Percentiles rank a stretch among this genome's conserved stretches.
phyloP scores from a whole-genome alignment of 1,284 basidiomycete genomes.

The Sanghuangporus sanghuang region DNA sequence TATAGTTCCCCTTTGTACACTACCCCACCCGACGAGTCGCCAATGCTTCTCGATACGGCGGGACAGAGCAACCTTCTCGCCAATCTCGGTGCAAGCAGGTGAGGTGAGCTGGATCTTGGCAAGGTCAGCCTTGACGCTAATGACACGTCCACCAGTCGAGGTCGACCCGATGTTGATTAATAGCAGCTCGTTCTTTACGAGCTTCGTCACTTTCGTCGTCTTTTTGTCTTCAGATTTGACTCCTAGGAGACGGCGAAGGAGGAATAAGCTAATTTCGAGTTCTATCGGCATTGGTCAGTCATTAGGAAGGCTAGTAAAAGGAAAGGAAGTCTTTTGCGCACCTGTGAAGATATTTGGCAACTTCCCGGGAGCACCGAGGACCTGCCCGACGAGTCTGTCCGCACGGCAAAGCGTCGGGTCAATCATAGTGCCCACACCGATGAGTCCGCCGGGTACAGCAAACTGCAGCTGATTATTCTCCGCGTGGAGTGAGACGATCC shows the following conservation, averaged over 20 bases:
- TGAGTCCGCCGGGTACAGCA: slow-evolving; percentile 95
- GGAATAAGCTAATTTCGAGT: slow-evolving; percentile 88
- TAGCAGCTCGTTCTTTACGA: slow-evolving; percentile 90
- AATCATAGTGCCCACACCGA: slow-evolving; percentile 96
- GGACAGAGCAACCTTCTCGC: slow-evolving; percentile 92
- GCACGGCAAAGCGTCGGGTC: slow-evolving; percentile 97
- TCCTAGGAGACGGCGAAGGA: slow-evolving; percentile 91
- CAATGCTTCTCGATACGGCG: slow-evolving; percentile 97
- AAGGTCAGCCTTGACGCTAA: slow-evolving; percentile 88
- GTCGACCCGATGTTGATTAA: slow-evolving; percentile 94
- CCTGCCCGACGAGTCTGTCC: slow-evolving; percentile 95
- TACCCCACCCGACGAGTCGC: slow-evolving; percentile 79
- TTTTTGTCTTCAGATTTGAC: slow-evolving; percentile 96
- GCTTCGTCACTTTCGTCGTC: slow-evolving; percentile 92
- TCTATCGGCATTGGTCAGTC: slow-evolving; percentile 36
- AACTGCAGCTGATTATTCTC: slow-evolving; percentile 94
- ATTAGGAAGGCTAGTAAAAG: neutral
- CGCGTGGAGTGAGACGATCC: slow-evolving; percentile 88
- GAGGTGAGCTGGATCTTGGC: slow-evolving; percentile 90
- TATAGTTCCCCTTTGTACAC: slow-evolving; percentile 50
- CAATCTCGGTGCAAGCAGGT: slow-evolving; percentile 90
- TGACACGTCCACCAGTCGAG: slow-evolving; percentile 88
- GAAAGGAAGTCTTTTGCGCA: slow-evolving; percentile 28
- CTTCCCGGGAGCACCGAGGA: slow-evolving; percentile 90
- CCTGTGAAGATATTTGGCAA: slow-evolving; percentile 92